Evolutionary conservation across 2,329 filamentous ascomycete genomes (phyloP), one percentile per base, ranked within the genome.

Genomic region (Alternaria incomplexa): DNA sequence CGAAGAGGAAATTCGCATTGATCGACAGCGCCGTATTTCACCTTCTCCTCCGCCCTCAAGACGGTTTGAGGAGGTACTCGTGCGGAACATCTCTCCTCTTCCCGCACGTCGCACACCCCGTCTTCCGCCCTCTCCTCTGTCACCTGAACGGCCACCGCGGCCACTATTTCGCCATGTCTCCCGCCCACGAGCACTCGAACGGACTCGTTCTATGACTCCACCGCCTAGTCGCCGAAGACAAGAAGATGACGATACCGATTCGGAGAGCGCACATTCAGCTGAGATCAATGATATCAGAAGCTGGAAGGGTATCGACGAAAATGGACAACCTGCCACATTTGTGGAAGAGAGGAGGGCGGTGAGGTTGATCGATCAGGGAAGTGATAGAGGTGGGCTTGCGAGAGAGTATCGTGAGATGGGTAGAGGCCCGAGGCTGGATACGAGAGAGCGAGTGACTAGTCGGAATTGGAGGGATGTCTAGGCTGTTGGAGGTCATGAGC

Each of bases 251-350:
- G 64, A 62, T 26, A 77, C 74, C 6, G 73, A 73, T 17, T 73
- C 72, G 10, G 73, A 68, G 22, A 76, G 73, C 36, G 70, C 69
- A 4, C 59, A 58, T 12, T 62, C 61, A 5, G 71, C 63, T 4
- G 64, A 66, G 11, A 12, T 71, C n/a, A 63, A 64, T 6, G 65
- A 69, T 22, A 64, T 70, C 13, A 68, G 70, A 55, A 71, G 53
- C n/a, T 78, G 69, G 68, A 73, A 55, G 23, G 75, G 70, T 3
- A 55, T 73, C 6, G 76, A 77, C 61, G 75, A 77, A 61, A 71
- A 73, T 50, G 75, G 75, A 2, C 22, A 69, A 25, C 71, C 70
- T 7, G 65, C 67, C 53, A 77, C 66, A 0, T 77, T 71, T 56
- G 65, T 75, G 4, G 75, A 76, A 50, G 71, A 77, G 61, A 69